phyloP scores from a whole-genome alignment of 805 yeast genomes.

The Barnettozyma botsteinii region DNA sequence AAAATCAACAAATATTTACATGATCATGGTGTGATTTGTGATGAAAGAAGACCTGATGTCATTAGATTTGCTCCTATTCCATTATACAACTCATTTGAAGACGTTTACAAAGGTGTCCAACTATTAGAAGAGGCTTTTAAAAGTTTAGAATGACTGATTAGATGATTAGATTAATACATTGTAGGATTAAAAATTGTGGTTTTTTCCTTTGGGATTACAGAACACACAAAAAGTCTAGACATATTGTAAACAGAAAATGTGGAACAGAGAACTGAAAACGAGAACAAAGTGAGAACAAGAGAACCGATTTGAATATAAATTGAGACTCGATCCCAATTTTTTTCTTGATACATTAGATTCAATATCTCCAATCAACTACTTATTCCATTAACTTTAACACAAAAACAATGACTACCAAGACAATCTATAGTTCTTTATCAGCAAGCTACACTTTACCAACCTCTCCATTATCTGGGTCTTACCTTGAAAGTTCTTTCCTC shows the following conservation, averaged over 20 bases:
- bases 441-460: background rate
- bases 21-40: slow-evolving; percentile 64
- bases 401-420: background rate
- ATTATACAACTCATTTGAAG: slow-evolving; percentile 70
- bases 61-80: slow-evolving; percentile 85
- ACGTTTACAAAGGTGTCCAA: slow-evolving; percentile 44
- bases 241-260: too few species aligned
- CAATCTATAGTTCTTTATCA: background rate
- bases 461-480: background rate
- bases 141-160: background rate
- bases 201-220: too few species aligned
- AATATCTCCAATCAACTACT: too few species aligned
- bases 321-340: too few species aligned
- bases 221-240: too few species aligned
- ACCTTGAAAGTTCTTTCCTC: too few species aligned
- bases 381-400: too few species aligned
- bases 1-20: slow-evolving; percentile 44
- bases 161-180: background rate
- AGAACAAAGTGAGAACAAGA: too few species aligned
- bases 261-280: too few species aligned
- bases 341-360: too few species aligned
- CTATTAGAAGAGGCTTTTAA: slow-evolving; percentile 33
- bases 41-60: slow-evolving; percentile 89
- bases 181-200: background rate
- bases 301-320: too few species aligned